Evolutionary conservation across 805 yeast genomes (phyloP), one percentile per base, ranked within the genome.

Genomic region (Candida cerambycidarum): DNA sequence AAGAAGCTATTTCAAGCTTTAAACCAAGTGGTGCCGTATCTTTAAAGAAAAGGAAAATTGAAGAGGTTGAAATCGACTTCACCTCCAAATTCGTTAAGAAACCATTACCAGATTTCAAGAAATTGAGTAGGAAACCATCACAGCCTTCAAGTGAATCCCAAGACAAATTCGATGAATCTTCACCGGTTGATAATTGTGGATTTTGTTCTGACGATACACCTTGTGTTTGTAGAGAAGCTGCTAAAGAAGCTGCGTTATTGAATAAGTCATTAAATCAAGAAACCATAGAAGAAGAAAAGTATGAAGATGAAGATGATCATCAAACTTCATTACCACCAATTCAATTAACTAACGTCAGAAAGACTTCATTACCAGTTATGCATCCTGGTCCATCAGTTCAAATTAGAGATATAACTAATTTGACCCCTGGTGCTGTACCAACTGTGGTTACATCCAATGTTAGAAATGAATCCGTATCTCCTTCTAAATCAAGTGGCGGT

Each of bases 181-280:
- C 78, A 1, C 76, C 80, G 5, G 71, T 73, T 46, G 95, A 86
- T 51, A 80, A 85, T 45, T 92, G 98, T 63, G 98, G 98, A 0
- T 90, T 92, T 62, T 92, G 98, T 58, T 80, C 95, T 0, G 96
- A 87, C 52, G 93, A 82, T 52, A 82, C 95, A 0, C 90, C 96
- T 2, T 92, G 98, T 64, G 85, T 92, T 2, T 92, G 97, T 60
- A 79, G 92, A 19, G 97, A 89, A 52, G 85, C 79, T 13, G 82
- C 80, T 2, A 69, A 71, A 51, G 80, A 75, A 54, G 76, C 75
- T 1, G 76, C 73, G 3, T 51, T 59, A 21, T 55, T 72, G 43
- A 63, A 59, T 43, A 53, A 56, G 14, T 48, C 65, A 2, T 53
- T 68, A 16, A 49, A 56, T 5, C 16, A 47, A 38, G 13, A 27